phyloP scores from a whole-genome alignment of 768 basidiomycete genomes.

The Coprinellus micaceus region DNA sequence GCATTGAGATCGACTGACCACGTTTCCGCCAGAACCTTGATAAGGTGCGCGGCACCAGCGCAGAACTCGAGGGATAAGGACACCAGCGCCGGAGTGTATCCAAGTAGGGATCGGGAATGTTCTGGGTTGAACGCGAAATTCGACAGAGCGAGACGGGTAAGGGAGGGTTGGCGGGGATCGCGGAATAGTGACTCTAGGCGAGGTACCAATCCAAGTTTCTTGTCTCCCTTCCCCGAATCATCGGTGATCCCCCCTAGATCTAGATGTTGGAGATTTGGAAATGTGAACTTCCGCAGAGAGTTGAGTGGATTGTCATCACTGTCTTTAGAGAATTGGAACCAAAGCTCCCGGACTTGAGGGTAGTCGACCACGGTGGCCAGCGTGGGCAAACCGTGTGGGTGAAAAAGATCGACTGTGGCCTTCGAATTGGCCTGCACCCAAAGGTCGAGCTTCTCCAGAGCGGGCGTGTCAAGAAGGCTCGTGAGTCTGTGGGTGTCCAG shows the following conservation, averaged over 20 bases:
- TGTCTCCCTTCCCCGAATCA: constrained; percentile 16
- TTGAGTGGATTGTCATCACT: constrained; percentile 35
- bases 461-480: constrained; percentile 36
- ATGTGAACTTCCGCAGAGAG: constrained; percentile 39
- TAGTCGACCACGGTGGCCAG: constrained; percentile 21
- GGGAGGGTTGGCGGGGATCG: constrained; percentile 49
- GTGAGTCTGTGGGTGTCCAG: constrained; percentile 41
- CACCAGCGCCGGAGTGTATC: constrained; percentile 48
- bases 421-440: constrained; percentile 29
- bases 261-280: constrained; percentile 43
- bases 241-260: constrained; percentile 38
- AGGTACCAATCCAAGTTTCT: constrained; percentile 29
- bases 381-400: constrained; percentile 14
- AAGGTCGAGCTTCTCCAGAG: constrained; percentile 42
- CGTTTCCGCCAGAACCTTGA: constrained; percentile 39
- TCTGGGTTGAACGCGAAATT: constrained; percentile 40
- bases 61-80: constrained; percentile 47
- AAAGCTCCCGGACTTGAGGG: constrained; percentile 38
- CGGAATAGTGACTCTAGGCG: constrained; percentile 51
- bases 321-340: constrained; percentile 37
- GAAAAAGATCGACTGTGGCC: constrained; percentile 8
- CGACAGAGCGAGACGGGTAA: constrained; percentile 50
- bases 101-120: constrained; percentile 39
- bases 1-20: constrained; percentile 9
- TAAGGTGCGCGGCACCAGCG: constrained; percentile 35